These are phyloP conservation scores for Fomitiporia mediterranea DNA, from an alignment of 1,284 basidiomycete genomes.

Conservation along the genomic window DNA sequence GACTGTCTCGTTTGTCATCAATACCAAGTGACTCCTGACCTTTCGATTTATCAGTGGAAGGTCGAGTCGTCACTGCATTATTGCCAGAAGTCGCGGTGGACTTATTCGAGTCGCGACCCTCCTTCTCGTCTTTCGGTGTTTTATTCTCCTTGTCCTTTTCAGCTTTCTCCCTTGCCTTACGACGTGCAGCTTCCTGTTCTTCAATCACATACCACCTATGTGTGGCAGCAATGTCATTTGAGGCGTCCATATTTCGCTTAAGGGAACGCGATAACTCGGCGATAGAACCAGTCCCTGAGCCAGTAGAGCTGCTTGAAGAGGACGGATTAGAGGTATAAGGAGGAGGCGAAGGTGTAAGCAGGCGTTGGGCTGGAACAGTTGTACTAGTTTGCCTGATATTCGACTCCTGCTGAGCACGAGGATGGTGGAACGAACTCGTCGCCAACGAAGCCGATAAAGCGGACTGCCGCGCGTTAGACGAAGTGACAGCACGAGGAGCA, in stretches of 20 bases:
- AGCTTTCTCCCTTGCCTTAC: slow-evolving; percentile 13
- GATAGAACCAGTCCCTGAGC: slow-evolving; percentile 32
- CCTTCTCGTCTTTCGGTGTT: background rate
- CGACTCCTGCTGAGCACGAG: slow-evolving; percentile 30
- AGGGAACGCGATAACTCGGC: slow-evolving; percentile 40
- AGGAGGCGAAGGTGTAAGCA: slow-evolving; percentile 28
- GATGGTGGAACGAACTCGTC: slow-evolving; percentile 54
- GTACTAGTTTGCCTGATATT: slow-evolving; percentile 11
- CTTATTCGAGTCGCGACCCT: background rate
- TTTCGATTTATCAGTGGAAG: background rate
- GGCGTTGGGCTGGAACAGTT: slow-evolving; percentile 22
- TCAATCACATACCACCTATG: slow-evolving; percentile 58
- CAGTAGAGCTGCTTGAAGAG: slow-evolving; percentile 30
- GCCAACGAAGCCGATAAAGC: slow-evolving; percentile 67
- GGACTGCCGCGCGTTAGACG: slow-evolving; percentile 41
- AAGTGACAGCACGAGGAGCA: slow-evolving; percentile 28
- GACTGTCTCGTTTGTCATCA: background rate
- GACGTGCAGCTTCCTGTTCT: slow-evolving; percentile 51
- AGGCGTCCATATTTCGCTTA: slow-evolving; percentile 54
- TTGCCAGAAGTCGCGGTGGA: background rate
- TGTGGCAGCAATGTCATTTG: slow-evolving; percentile 61
- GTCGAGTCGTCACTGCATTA: background rate
- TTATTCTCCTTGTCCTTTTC: background rate
- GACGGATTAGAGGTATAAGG: slow-evolving; percentile 32
- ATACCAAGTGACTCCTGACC: background rate